Evolutionary conservation across 768 basidiomycete genomes (phyloP).

Genomic region (Tulasnella sp.): DNA sequence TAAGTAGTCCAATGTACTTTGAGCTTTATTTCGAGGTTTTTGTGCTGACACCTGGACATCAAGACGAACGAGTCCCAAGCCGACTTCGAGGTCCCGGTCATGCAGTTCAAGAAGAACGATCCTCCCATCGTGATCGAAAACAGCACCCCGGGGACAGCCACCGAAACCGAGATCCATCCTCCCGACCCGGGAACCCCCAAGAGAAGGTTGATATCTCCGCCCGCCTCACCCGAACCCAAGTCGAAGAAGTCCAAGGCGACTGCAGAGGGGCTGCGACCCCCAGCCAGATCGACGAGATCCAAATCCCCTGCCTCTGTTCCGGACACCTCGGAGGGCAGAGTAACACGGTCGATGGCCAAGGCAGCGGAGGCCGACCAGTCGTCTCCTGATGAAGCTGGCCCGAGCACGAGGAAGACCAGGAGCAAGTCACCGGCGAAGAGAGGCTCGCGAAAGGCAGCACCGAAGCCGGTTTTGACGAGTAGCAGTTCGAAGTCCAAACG

Average conservation of each 20-base stretch:
- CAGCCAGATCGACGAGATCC: neutral
- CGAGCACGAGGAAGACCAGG: neutral
- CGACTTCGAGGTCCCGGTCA: neutral
- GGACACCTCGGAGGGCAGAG: neutral
- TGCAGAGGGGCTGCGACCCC: neutral
- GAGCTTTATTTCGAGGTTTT: neutral
- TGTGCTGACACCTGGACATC: neutral
- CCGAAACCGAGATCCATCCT: neutral
- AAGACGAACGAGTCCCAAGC: neutral
- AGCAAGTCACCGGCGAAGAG: neutral
- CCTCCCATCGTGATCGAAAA: neutral
- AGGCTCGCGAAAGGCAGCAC: neutral
- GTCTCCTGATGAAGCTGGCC: neutral
- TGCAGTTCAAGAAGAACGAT: neutral
- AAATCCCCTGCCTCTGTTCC: neutral
- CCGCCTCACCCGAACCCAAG: neutral
- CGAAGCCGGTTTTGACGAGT: neutral
- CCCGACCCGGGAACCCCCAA: neutral
- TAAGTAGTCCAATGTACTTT: neutral
- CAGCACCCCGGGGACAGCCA: neutral
- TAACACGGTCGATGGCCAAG: neutral
- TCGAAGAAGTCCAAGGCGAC: neutral
- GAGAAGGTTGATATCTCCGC: neutral
- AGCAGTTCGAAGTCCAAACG: neutral
- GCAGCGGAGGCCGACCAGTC: neutral